Evolutionary conservation across 1,139 yeast genomes (phyloP).

Genomic region (Blastobotrys serpentis): DNA sequence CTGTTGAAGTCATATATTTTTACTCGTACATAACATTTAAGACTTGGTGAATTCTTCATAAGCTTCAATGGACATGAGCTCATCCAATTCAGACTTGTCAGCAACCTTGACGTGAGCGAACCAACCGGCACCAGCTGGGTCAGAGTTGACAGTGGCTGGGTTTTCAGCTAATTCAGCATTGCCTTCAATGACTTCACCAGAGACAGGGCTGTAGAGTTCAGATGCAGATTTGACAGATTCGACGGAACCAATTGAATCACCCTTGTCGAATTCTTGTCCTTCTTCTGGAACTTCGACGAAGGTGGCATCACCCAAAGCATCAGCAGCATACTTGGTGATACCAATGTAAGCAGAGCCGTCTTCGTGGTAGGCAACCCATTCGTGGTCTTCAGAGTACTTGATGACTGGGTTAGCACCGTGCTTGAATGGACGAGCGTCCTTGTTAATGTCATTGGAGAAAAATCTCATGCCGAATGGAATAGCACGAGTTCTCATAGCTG

Average conservation of each 20-base stretch:
- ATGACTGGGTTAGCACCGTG: constrained; percentile 47
- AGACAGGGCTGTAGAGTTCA: constrained; percentile 87
- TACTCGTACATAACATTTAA: constrained; percentile 13
- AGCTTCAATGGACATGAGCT: constrained; percentile 53
- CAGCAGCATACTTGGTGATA: constrained; percentile 92
- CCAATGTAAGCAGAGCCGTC: constrained; percentile 81
- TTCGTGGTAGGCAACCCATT: constrained; percentile 85
- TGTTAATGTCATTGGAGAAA: constrained; percentile 48
- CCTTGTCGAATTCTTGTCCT: constrained; percentile 62
- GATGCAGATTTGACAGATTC: constrained; percentile 94
- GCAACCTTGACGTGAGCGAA: constrained; percentile 69
- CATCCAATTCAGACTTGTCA: constrained; percentile 44
- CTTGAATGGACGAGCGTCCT: constrained; percentile 52
- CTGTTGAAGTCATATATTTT: neutral
- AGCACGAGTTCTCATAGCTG: constrained; percentile 12
- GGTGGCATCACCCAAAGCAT: constrained; percentile 97
- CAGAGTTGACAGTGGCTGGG: constrained; percentile 79
- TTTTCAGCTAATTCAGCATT: constrained; percentile 63
- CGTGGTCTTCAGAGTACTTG: constrained; percentile 87
- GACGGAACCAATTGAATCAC: constrained; percentile 88
- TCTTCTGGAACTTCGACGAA: constrained; percentile 86
- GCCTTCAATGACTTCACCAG: constrained; percentile 71
- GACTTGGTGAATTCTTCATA: constrained; percentile 62
- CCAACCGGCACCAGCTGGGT: constrained; percentile 95
- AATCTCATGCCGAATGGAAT: constrained; percentile 19